Percentiles rank a stretch among this genome's conserved stretches.
These are phyloP conservation scores for Cercospora berteroae DNA, from an alignment of 2,329 filamentous ascomycete genomes.

Conservation along the genomic window DNA sequence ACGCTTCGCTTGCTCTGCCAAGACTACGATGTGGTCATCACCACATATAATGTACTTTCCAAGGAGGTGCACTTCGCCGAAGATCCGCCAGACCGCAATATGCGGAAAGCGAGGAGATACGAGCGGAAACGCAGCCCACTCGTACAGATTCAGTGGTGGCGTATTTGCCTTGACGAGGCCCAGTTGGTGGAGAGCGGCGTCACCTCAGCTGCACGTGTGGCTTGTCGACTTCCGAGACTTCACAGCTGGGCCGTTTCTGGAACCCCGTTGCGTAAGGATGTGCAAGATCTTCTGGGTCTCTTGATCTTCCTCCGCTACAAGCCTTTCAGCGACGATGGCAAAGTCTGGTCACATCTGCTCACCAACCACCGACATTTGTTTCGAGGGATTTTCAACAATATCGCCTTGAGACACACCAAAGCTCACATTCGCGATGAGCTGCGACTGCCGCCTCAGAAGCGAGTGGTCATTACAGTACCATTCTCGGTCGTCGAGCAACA, in stretches of 20 bases:
- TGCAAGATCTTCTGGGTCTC: conserved; percentile 76
- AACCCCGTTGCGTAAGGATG: conserved; percentile 79
- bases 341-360: conserved; percentile 68
- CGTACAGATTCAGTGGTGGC: conserved; percentile 82
- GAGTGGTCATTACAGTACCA: conserved; percentile 83
- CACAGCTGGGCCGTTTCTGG: conserved; percentile 93
- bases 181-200: conserved; percentile 94
- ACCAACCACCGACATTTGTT: conserved; percentile 62
- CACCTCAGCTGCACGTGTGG: conserved; percentile 76
- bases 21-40: conserved; percentile 58
- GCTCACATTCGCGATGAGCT: conserved; percentile 75
- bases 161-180: conserved; percentile 70
- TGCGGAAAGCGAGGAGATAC: conserved; percentile 49
- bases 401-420: conserved; percentile 85
- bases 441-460: conserved; percentile 74
- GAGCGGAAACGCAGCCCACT: conserved; percentile 73
- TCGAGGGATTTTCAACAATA: conserved; percentile 63
- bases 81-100: conserved; percentile 67
- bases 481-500: conserved; percentile 91
- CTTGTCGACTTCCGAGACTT: conserved; percentile 73
- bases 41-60: conserved; percentile 68
- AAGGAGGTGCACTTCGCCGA: conserved; percentile 75
- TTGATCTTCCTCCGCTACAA: conserved; percentile 77
- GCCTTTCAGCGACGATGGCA: conserved; percentile 65
- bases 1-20: conserved; percentile 48